Base-by-base conservation (phyloP, 495 filamentous ascomycete species). In the Penicillium flavigenum region DNA sequence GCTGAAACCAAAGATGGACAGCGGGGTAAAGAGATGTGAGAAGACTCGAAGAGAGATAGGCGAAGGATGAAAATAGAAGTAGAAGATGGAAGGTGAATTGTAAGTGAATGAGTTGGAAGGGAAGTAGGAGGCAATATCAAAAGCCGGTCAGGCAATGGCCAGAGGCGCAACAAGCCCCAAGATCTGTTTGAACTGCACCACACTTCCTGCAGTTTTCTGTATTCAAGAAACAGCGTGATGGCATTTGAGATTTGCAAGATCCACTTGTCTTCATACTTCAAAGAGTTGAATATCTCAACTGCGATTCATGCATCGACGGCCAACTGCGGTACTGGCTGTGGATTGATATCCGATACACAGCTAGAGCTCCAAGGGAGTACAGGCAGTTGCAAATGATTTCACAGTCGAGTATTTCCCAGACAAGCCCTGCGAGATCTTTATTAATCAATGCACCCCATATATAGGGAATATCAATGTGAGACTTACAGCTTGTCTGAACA, bases 221-320 rank as follows among this genome's bases (percentile, higher is more conserved):
- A 14, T 48, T 17, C 8, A 32, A 22, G n/a, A 48, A 48, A 24
- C 10, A 48, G 9, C 4, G 12, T 9, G 19, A 20, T 12, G 8
- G n/a, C 27, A 48, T 48, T 48, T 12, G 29, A 20, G 12, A 20
- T 16, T 32, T 48, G 46, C 46, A 20, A 48, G 27, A 6, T 48
- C 27, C 27, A 19, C 46, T 32, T 19, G n/a, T 47, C 45, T 19
- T 48, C 46, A 48, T 48, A 32, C 29, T 48, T 48, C 46, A 19
- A 20, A 32, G n/a, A 9, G 5, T 32, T 4, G 26, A 11, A 48
- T 48, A 34, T 48, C n/a, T 32, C n/a, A 12, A 31, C 29, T 31
- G 27, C 36, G 17, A 14, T 48, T 31, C 9, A 47, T 47, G 26
- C 27, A 34, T 48, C 17, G 17, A 20, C 46, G 20, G 46, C 29